Evolutionary conservation across 2,329 filamentous ascomycete species (phyloP), one percentile per base, ranked within the genome.

Genomic region (Phaeoacremonium minimum): DNA sequence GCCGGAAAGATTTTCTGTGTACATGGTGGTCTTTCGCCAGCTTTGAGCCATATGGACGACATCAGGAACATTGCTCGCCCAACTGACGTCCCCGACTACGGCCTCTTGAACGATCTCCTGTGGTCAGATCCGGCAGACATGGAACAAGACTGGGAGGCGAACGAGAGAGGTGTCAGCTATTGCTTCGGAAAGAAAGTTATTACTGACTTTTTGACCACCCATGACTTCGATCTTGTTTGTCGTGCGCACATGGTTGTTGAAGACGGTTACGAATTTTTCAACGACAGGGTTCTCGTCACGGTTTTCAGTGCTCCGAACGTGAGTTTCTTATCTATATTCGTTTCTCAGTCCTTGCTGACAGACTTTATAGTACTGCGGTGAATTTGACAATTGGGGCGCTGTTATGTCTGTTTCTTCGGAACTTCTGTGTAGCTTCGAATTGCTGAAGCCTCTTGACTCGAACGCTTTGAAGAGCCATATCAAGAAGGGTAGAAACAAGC

Each of bases 111-210:
- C 57, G 93, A 98, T 57, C 71, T 98, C 18, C 71, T 98, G 14
- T 98, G 93, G 93, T 95, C 90, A 44, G 93, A 98, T 58, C 93
- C 93, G 1, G 93, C 91, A 37, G 93, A 98, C 46, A 96, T 97
- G 87, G 90, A 96, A 45, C 83, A 85, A 49, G 93, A 97, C 51
- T 98, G 93, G 93, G 91, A 97, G 58, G 87, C 89, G 14, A 98
- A 97, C 46, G 93, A 98, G 60, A 73, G 93, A 56, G 93, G 93
- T 35, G 93, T 98, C 33, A 96, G 90, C 58, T 98, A 97, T 60
- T 97, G 93, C 58, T 98, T 98, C 57, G 91, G 91, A 32, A 97
- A 97, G 64, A 93, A 94, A 55, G 91, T 98, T 46, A 97, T 98
- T 44, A 90, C 90, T 60, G 89, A 97, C 51, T 98, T 98, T 59